Evolutionary conservation across 2,329 filamentous ascomycete genomes (phyloP).

Genomic region (Phyllachora maydis): DNA sequence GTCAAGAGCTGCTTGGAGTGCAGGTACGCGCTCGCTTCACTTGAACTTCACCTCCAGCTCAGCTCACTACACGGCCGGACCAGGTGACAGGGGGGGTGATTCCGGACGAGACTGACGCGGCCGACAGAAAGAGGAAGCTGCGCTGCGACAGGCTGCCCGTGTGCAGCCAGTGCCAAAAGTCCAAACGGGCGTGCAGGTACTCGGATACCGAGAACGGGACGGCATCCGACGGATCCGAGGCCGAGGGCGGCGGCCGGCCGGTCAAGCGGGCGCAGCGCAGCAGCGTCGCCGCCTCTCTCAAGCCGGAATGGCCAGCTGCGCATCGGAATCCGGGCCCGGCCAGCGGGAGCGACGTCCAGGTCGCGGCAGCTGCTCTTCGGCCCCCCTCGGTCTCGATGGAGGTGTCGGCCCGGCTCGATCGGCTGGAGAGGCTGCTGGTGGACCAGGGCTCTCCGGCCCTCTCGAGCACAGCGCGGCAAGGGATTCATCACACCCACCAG

Average conservation of each 20-base stretch:
- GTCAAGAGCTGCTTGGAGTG: conserved; percentile 36
- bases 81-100: too few species aligned
- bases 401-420: conserved; percentile 26
- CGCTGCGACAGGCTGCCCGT: conserved; percentile 33
- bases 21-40: conserved; percentile 9
- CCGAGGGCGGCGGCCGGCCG: conserved; percentile 15
- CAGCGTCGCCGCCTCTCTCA: conserved; percentile 4
- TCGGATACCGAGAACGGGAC: conserved; percentile 23
- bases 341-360: neutral
- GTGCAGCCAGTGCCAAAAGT: conserved; percentile 36
- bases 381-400: conserved; percentile 14
- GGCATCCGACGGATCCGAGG: conserved; percentile 17
- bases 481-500: neutral
- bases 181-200: conserved; percentile 30
- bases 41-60: neutral
- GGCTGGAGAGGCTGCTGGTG: conserved; percentile 27
- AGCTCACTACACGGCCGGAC: neutral
- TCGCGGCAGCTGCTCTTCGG: conserved; percentile 1
- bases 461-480: conserved; percentile 2
- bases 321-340: too few species aligned
- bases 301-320: too few species aligned
- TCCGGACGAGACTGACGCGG: too few species aligned
- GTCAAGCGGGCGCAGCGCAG: conserved; percentile 3
- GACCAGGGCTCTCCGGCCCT: conserved; percentile 3
- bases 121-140: conserved; percentile 25